Evolutionary conservation across 495 filamentous ascomycete species (phyloP).

Genomic region (Penicillium verhagenii): DNA sequence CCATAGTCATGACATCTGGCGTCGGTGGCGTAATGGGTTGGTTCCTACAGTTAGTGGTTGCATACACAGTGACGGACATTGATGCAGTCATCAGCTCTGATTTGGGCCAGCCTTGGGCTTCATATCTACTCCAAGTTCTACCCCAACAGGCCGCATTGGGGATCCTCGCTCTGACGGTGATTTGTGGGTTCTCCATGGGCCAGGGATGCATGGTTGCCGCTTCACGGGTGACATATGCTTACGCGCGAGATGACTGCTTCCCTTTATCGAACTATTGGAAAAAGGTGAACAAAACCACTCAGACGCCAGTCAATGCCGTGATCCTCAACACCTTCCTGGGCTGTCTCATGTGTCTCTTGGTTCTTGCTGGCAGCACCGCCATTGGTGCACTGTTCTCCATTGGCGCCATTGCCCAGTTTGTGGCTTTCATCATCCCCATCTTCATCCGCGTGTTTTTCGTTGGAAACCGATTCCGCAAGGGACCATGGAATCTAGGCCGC

Average conservation of each 20-base stretch:
- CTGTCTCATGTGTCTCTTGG: conserved; percentile 61
- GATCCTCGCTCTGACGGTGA: conserved; percentile 67
- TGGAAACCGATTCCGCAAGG: conserved; percentile 64
- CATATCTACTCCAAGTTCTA: conserved; percentile 69
- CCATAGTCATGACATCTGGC: conserved; percentile 71
- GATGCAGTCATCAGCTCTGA: conserved; percentile 57
- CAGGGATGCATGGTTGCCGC: conserved; percentile 83
- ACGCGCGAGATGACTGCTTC: conserved; percentile 78
- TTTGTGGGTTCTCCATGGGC: conserved; percentile 78
- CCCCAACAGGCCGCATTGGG: conserved; percentile 64
- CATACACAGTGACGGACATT: conserved; percentile 76
- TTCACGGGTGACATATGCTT: conserved; percentile 75
- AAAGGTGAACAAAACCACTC: conserved; percentile 61
- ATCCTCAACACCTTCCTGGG: conserved; percentile 69
- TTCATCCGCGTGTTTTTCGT: conserved; percentile 74
- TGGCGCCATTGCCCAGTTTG: conserved; percentile 70
- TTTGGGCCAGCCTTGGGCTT: conserved; percentile 74
- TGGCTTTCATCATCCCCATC: conserved; percentile 75
- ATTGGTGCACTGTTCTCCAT: conserved; percentile 77
- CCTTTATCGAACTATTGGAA: conserved; percentile 64
- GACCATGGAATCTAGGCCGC: conserved; percentile 72
- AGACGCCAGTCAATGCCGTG: conserved; percentile 77
- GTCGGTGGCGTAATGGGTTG: conserved; percentile 71
- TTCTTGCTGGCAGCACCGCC: conserved; percentile 64
- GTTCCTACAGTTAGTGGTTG: conserved; percentile 74